phyloP scores from a whole-genome alignment of 1,139 yeast species.

The Blastobotrys capitulatus region DNA sequence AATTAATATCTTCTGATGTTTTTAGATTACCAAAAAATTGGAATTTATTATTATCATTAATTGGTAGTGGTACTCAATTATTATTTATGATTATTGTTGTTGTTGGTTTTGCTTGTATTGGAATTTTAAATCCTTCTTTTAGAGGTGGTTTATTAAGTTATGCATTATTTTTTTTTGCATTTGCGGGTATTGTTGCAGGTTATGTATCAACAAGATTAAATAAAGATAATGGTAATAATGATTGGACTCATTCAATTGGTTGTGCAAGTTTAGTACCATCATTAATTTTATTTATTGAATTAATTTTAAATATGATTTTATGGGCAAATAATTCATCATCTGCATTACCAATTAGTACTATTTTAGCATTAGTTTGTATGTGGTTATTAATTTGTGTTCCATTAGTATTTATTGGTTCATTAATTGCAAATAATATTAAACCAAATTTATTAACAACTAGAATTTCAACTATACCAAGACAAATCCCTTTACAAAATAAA shows the following conservation, averaged over 20 bases:
- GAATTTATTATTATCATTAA: conserved; percentile 47
- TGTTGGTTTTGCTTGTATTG: conserved; percentile 51
- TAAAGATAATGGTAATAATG: conserved; percentile 41
- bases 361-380: conserved; percentile 50
- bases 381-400: conserved; percentile 69
- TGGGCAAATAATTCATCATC: conserved; percentile 75
- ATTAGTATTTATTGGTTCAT: conserved; percentile 67
- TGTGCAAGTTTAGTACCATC: conserved; percentile 49
- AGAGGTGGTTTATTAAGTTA: conserved; percentile 63
- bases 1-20: conserved; percentile 48
- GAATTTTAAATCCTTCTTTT: conserved; percentile 53
- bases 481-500: conserved; percentile 38
- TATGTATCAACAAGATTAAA: conserved; percentile 60
- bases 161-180: conserved; percentile 54
- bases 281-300: conserved; percentile 45
- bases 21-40: conserved; percentile 47
- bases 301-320: conserved; percentile 59
- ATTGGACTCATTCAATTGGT: conserved; percentile 25
- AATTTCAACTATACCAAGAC: conserved; percentile 31
- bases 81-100: conserved; percentile 60
- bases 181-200: conserved; percentile 71
- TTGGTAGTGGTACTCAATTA: conserved; percentile 71
- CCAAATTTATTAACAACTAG: conserved; percentile 23
- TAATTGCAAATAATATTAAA: conserved; percentile 39
- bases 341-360: conserved; percentile 72